Percentiles rank a stretch among this genome's conserved stretches.
These are phyloP conservation scores for Phytophthora foliorum DNA, from an alignment of 352 stramenopile species.

Conservation along the genomic window DNA sequence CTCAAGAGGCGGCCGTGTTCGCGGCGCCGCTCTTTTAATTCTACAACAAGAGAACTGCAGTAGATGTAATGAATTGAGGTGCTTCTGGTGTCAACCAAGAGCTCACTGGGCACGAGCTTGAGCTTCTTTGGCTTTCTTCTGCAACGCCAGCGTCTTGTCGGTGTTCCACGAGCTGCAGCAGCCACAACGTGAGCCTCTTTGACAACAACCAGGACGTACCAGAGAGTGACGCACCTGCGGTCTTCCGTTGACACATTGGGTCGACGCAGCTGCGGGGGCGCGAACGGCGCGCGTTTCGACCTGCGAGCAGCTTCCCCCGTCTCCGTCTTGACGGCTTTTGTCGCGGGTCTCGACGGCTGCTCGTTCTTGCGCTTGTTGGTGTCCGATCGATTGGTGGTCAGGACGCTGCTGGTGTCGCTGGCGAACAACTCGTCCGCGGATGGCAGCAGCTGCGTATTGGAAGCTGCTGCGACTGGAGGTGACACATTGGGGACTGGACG, in stretches of 20 bases:
- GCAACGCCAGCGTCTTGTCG: slow-evolving; percentile 60
- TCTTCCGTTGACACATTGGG: slow-evolving; percentile 84
- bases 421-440: slow-evolving; percentile 63
- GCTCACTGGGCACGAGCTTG: slow-evolving; percentile 7
- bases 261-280: slow-evolving; percentile 69
- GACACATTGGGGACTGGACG: neutral
- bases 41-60: too few species aligned
- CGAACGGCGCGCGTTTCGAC: slow-evolving; percentile 42
- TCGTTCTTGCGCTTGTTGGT: slow-evolving; percentile 43
- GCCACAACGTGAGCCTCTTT: neutral
- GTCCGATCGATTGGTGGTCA: slow-evolving; percentile 17
- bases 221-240: slow-evolving; percentile 55
- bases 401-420: slow-evolving; percentile 40
- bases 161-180: slow-evolving; percentile 75
- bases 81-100: too few species aligned
- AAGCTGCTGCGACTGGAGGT: neutral
- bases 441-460: slow-evolving; percentile 30
- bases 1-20: slow-evolving; percentile 32
- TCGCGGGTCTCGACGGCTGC: slow-evolving; percentile 12
- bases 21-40: slow-evolving; percentile 70
- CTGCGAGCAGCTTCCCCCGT: slow-evolving; percentile 19
- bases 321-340: slow-evolving; percentile 33
- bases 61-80: too few species aligned
- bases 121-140: slow-evolving; percentile 45
- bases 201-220: too few species aligned